Conservation (phyloP, 2,329 filamentous ascomycete genomes). For the Corinectria fuckeliana region DNA sequence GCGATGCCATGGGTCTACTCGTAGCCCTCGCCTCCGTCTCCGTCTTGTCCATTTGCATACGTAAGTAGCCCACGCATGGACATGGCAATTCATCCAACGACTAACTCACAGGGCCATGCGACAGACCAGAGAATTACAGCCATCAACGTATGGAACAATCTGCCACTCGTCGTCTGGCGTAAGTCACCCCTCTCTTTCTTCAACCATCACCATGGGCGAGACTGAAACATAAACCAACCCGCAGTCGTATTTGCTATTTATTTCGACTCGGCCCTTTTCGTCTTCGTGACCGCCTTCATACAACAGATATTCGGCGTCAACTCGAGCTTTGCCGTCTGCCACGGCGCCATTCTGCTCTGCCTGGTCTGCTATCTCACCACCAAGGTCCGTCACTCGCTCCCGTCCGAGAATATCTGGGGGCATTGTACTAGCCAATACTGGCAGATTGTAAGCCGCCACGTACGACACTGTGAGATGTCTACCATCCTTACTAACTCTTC, state of each 20-base stretch:
- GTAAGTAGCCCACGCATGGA: conserved; percentile 33
- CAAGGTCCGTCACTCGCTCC: conserved; percentile 52
- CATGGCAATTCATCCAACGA: background rate
- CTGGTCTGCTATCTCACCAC: conserved; percentile 68
- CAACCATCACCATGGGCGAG: background rate
- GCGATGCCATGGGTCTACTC: conserved; percentile 45
- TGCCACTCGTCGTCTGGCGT: conserved; percentile 54
- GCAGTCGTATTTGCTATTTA: conserved; percentile 67
- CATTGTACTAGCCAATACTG: background rate
- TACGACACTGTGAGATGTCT: background rate
- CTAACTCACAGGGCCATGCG: conserved; percentile 13
- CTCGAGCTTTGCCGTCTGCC: conserved; percentile 56
- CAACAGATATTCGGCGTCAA: conserved; percentile 65
- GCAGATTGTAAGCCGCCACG: conserved; percentile 9
- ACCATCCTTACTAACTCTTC: background rate
- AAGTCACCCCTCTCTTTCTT: conserved; percentile 27
- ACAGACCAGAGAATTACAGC: conserved; percentile 47
- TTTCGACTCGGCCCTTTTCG: conserved; percentile 65
- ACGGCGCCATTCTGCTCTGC: conserved; percentile 65
- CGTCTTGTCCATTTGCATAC: conserved; percentile 46
- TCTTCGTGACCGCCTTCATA: conserved; percentile 62
- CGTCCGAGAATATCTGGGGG: background rate
- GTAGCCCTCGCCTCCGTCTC: conserved; percentile 44
- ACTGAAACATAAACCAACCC: background rate
- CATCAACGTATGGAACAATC: conserved; percentile 48